phyloP scores from a whole-genome alignment of 805 yeast species.

The Ascoidea tarda region DNA sequence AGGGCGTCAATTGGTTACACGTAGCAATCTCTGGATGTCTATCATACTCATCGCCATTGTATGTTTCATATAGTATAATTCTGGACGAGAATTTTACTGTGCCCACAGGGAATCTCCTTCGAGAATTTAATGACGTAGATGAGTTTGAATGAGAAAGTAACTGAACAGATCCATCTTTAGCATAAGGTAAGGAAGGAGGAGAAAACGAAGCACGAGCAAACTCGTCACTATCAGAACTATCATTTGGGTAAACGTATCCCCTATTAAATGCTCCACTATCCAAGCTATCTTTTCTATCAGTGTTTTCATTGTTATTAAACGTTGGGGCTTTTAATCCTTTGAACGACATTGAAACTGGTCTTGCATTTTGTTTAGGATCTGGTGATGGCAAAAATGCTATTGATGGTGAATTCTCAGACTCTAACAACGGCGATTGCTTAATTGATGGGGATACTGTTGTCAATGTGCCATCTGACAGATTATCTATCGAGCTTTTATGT shows the following conservation, averaged over 20 bases:
- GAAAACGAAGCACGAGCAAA: slow-evolving; percentile 16
- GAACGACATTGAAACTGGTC: slow-evolving; percentile 24
- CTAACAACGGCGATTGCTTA: neutral
- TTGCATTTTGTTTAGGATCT: neutral
- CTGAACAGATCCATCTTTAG: neutral
- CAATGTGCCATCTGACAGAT: neutral
- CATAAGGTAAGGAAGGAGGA: slow-evolving; percentile 24
- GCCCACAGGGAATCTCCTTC: slow-evolving; percentile 1
- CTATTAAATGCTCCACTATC: neutral
- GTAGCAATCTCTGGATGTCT: slow-evolving; percentile 89
- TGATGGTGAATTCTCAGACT: neutral
- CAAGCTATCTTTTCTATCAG: neutral
- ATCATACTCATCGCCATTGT: slow-evolving; percentile 73
- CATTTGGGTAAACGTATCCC: slow-evolving; percentile 10
- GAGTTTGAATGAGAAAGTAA: neutral
- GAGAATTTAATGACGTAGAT: neutral
- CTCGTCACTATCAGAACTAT: slow-evolving; percentile 12
- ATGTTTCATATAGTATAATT: slow-evolving; percentile 76
- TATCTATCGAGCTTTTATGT: no score
- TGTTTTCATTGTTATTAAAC: slow-evolving; percentile 20
- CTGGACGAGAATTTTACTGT: slow-evolving; percentile 61
- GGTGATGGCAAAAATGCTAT: neutral
- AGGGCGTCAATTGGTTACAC: slow-evolving; percentile 82
- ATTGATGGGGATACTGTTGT: neutral
- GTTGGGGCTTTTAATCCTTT: slow-evolving; percentile 50